Conservation (phyloP, 208 protist species). For the Jaenimonas drosophilae region DNA sequence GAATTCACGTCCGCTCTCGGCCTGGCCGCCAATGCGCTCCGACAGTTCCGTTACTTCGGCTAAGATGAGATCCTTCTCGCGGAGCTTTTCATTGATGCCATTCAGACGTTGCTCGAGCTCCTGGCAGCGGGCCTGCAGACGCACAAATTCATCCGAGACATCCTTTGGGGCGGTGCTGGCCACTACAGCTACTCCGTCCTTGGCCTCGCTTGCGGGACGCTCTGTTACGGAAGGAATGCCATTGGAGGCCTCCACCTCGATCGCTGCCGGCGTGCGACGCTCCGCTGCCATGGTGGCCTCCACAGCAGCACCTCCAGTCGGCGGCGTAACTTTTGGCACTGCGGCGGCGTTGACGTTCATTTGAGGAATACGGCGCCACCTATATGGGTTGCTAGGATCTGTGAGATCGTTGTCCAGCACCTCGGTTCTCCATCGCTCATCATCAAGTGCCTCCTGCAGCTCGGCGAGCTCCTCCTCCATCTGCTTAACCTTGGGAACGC, state of each 20-base stretch:
- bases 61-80: conserved; percentile 95
- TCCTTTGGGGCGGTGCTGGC: conserved; percentile 2
- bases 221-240: neutral
- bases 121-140: conserved; percentile 81
- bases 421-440: conserved; percentile 72
- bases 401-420: conserved; percentile 78
- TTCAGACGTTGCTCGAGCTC: conserved; percentile 89
- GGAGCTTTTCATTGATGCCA: conserved; percentile 88
- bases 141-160: conserved; percentile 62
- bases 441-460: conserved; percentile 72
- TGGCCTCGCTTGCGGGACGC: neutral
- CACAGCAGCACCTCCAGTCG: neutral
- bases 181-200: neutral
- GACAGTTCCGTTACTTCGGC: conserved; percentile 91
- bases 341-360: neutral
- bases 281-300: neutral
- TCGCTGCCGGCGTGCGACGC: neutral
- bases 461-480: conserved; percentile 69
- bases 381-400: conserved; percentile 72
- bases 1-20: conserved; percentile 76
- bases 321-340: neutral
- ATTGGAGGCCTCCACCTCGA: conserved; percentile 4
- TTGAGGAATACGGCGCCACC: conserved; percentile 55
- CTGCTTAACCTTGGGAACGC: conserved; percentile 77
- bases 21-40: conserved; percentile 77